Percentiles rank a stretch among this genome's conserved stretches.
Conservation (phyloP, 1,284 basidiomycete genomes). For the Naganishia sp. region DNA sequence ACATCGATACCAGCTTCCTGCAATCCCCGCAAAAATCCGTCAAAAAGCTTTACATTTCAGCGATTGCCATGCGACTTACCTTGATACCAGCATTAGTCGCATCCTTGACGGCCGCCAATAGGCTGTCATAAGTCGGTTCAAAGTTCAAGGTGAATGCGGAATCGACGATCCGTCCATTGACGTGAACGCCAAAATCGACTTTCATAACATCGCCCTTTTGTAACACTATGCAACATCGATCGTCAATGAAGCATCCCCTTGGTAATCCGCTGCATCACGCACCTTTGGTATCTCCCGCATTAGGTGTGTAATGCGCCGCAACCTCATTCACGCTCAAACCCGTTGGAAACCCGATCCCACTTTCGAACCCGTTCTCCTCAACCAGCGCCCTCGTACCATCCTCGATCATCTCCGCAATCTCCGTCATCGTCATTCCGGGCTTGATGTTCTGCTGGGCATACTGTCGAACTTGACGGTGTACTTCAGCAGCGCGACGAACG, state of each 20-base stretch:
- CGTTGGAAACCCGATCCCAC: constrained; percentile 93
- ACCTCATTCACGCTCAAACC: constrained; percentile 91
- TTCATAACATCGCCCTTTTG: constrained; percentile 86
- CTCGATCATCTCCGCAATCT: constrained; percentile 93
- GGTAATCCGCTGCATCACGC: not conserved
- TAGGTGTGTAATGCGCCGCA: constrained; percentile 96
- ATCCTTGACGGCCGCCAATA: constrained; percentile 88
- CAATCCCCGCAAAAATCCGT: not conserved
- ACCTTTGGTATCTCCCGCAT: constrained; percentile 88
- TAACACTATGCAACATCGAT: constrained; percentile 62
- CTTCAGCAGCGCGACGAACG: constrained; percentile 89
- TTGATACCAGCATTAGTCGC: constrained; percentile 88
- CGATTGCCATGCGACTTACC: constrained; percentile 55
- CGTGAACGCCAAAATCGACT: constrained; percentile 96
- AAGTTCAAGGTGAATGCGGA: constrained; percentile 93
- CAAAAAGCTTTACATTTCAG: not conserved
- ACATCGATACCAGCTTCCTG: constrained; percentile 97
- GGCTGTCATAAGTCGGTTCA: constrained; percentile 84
- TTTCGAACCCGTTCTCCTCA: constrained; percentile 66
- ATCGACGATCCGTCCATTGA: constrained; percentile 89
- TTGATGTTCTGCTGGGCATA: constrained; percentile 80
- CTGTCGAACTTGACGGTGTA: constrained; percentile 87
- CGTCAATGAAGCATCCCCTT: not conserved
- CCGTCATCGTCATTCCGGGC: constrained; percentile 92
- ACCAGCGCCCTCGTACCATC: constrained; percentile 85